Evolutionary conservation across 1,139 yeast species (phyloP), one percentile per base, ranked within the genome.

Genomic region (Yamadazyma atmosphaerica): DNA sequence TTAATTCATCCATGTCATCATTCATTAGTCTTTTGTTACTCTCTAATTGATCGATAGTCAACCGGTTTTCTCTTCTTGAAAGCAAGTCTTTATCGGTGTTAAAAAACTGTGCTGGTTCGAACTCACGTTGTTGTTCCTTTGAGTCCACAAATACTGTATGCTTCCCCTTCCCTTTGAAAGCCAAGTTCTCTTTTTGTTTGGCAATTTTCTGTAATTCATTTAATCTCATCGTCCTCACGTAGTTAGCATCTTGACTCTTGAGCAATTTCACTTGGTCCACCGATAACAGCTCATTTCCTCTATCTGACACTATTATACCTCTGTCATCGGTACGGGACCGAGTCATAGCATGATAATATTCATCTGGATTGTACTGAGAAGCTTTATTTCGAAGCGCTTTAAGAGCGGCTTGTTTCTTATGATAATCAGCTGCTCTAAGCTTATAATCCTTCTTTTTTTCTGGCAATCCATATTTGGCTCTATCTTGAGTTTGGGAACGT

Each of bases 371-470:
- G 51, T 89, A 77, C 33, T 74, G 74, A 33, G 73, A 68, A 1
- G 86, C 95, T 59, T 88, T 88, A 35, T 72, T 72, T 52, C 86
- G 79, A 46, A 92, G 74, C 1, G 84, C 75, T 62, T 86, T 86
- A 39, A 92, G 65, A 17, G 92, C 88, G 15, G 87, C 86, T 61
- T 92, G 90, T 57, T 92, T 92, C 61, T 80, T 77, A 62, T 92
- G 98, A 57, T 74, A 89, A 59, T 92, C 96, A 35, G 79, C 81
- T 1, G 98, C 95, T 62, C 98, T 79, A 35, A 88, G 76, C 52
- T 78, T 80, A 63, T 92, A 92, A 63, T 92, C 98, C 64, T 90
- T 90, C 72, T 92, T 94, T 76, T 92, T 92, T 63, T 92, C 98
- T 37, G 92, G 74, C 26, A 89, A 78, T 27, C 98, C 98, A 63